Percentiles rank a stretch among this genome's conserved stretches.
Conservation (phyloP, 2,329 filamentous ascomycete species). For the Penicillium decumbens region DNA sequence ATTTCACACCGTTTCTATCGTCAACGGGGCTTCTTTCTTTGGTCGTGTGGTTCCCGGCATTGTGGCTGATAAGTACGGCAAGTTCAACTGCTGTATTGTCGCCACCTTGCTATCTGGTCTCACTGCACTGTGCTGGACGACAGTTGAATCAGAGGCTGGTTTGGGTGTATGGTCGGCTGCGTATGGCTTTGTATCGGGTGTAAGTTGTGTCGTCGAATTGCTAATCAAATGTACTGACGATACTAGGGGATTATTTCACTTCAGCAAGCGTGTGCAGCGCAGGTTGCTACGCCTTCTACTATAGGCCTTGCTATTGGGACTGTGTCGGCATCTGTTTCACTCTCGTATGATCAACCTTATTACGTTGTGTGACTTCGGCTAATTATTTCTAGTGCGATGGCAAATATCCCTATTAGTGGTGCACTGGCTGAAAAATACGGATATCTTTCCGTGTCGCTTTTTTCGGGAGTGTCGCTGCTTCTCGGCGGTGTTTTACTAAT, state of each 20-base stretch:
- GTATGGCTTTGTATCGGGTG: constrained; percentile 48
- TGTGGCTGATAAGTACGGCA: constrained; percentile 34
- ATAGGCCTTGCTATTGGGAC: constrained; percentile 44
- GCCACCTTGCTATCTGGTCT: constrained; percentile 33
- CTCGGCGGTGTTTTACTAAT: constrained; percentile 24
- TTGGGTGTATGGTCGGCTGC: constrained; percentile 44
- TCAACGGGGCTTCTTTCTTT: constrained; percentile 39
- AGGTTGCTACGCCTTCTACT: constrained; percentile 37
- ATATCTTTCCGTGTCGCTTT: constrained; percentile 42
- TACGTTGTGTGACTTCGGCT: background rate
- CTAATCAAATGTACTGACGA: background rate
- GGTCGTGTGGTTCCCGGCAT: constrained; percentile 36
- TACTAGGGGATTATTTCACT: constrained; percentile 45
- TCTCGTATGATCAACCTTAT: constrained; percentile 36
- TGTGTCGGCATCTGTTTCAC: constrained; percentile 40
- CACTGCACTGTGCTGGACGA: constrained; percentile 46
- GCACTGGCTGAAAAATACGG: constrained; percentile 37
- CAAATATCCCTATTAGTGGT: constrained; percentile 43
- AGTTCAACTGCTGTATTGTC: constrained; percentile 31
- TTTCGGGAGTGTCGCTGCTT: constrained; percentile 32
- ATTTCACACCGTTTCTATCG: constrained; percentile 38
- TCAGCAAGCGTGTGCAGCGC: constrained; percentile 45
- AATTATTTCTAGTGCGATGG: constrained; percentile 32
- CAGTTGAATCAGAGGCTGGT: constrained; percentile 41
- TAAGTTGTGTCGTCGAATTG: constrained; percentile 17